Percentiles rank a stretch among this genome's conserved stretches.
These are phyloP conservation scores for Trichoderma lentiforme DNA, from an alignment of 2,329 filamentous ascomycete genomes.

Conservation along the genomic window DNA sequence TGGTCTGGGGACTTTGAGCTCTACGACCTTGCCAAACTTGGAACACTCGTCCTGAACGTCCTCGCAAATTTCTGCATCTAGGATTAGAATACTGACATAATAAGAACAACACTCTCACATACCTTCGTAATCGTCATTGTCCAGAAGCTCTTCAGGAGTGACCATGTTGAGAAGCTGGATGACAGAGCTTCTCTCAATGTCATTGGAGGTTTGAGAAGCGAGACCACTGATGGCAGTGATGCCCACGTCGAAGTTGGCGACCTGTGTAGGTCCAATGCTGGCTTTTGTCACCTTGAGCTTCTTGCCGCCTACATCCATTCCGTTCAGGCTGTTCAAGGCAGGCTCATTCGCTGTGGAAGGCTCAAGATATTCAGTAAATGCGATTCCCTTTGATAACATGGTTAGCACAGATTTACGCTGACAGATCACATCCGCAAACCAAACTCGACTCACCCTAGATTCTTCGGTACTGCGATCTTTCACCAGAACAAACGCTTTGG, in stretches of 20 bases:
- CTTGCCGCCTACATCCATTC: slow-evolving; percentile 87
- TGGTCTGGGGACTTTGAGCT: slow-evolving; percentile 91
- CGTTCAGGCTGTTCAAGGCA: slow-evolving; percentile 86
- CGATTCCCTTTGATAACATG: slow-evolving; percentile 62
- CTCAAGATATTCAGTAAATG: slow-evolving; percentile 92
- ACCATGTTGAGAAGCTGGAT: slow-evolving; percentile 98
- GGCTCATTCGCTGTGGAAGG: slow-evolving; percentile 67
- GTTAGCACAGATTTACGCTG: slow-evolving; percentile 27
- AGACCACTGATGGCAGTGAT: slow-evolving; percentile 98
- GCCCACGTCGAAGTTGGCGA: slow-evolving; percentile 86
- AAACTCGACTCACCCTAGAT: slow-evolving; percentile 63
- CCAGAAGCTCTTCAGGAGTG: slow-evolving; percentile 88
- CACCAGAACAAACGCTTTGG: slow-evolving; percentile 87
- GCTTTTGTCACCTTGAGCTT: slow-evolving; percentile 83
- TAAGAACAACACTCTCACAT: neutral
- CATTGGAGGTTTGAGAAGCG: slow-evolving; percentile 78
- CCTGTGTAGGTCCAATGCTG: slow-evolving; percentile 91
- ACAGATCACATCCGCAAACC: neutral
- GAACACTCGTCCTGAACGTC: slow-evolving; percentile 90
- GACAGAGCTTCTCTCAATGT: slow-evolving; percentile 77
- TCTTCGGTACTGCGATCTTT: slow-evolving; percentile 84
- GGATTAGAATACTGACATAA: slow-evolving; percentile 33
- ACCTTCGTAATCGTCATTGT: slow-evolving; percentile 95
- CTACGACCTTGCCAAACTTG: slow-evolving; percentile 81
- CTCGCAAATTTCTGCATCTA: slow-evolving; percentile 79